Evolutionary conservation across 768 basidiomycete species (phyloP).

Genomic region (Lepiota venenata): DNA sequence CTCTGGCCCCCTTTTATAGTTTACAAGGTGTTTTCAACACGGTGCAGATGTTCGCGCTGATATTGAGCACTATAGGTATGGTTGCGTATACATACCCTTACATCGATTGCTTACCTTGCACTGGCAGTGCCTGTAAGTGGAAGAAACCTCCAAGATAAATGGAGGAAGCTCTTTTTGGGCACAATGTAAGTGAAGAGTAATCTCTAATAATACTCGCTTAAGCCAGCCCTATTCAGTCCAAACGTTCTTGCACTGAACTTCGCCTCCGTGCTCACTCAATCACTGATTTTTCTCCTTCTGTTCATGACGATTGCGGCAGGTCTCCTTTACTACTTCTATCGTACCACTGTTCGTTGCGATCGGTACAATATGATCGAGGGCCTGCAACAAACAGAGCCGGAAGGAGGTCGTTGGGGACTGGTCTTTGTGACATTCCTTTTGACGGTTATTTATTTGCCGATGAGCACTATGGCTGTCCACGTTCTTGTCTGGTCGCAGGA

Average conservation of each 20-base stretch:
- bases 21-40: conserved; percentile 66
- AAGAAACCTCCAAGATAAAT: conserved; percentile 39
- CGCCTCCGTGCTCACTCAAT: conserved; percentile 53
- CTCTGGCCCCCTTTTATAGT: conserved; percentile 65
- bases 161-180: conserved; percentile 60
- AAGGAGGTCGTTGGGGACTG: conserved; percentile 46
- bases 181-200: conserved; percentile 50
- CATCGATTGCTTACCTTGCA: neutral
- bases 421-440: conserved; percentile 63
- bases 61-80: conserved; percentile 64
- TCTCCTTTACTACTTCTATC: conserved; percentile 58
- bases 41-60: conserved; percentile 67
- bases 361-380: conserved; percentile 52
- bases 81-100: neutral
- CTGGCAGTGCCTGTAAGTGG: conserved; percentile 35
- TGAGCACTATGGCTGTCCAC: conserved; percentile 75
- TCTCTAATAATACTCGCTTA: neutral
- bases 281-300: conserved; percentile 55
- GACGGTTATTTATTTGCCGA: conserved; percentile 69
- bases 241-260: conserved; percentile 76
- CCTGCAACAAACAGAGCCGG: conserved; percentile 41
- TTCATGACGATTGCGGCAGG: conserved; percentile 52
- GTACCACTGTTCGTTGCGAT: conserved; percentile 44
- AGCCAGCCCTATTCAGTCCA: conserved; percentile 40
- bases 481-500: conserved; percentile 77